Conservation (phyloP, 169 alveolate species). For the Cryptosporidium tyzzeri region DNA sequence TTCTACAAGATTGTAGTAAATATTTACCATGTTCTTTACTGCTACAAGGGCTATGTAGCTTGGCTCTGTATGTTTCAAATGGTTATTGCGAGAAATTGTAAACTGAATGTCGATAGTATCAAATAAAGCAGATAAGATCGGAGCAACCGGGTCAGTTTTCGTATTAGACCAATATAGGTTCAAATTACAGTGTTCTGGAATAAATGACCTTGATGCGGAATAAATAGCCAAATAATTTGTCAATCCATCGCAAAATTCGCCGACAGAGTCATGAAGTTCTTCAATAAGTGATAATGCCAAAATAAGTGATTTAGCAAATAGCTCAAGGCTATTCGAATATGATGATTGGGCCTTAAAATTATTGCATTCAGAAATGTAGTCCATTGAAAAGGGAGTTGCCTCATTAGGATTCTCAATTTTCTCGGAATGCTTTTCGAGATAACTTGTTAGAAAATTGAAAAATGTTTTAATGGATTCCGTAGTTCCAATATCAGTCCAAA, state of each 20-base stretch:
- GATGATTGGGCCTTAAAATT: not conserved
- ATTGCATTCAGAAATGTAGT: constrained; percentile 18
- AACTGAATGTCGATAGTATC: constrained; percentile 31
- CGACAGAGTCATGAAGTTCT: constrained; percentile 11
- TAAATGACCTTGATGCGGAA: constrained; percentile 63
- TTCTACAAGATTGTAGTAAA: constrained; percentile 29
- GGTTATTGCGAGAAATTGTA: not conserved
- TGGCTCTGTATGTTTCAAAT: constrained; percentile 17
- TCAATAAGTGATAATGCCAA: constrained; percentile 38
- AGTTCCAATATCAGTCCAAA: constrained; percentile 50
- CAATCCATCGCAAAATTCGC: constrained; percentile 20
- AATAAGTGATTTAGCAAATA: constrained; percentile 24
- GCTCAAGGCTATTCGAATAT: constrained; percentile 25
- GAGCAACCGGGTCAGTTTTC: constrained; percentile 53
- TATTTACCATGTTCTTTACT: constrained; percentile 20
- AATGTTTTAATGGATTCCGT: constrained; percentile 9
- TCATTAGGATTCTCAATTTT: constrained; percentile 48
- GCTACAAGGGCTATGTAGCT: constrained; percentile 26
- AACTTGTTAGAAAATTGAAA: constrained; percentile 11
- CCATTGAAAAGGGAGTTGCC: constrained; percentile 40
- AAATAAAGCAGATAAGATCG: constrained; percentile 60
- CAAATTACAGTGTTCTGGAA: constrained; percentile 60
- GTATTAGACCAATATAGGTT: constrained; percentile 35
- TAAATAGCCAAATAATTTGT: constrained; percentile 58
- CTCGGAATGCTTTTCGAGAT: constrained; percentile 15